These are phyloP conservation scores for Capronia coronata DNA, from an alignment of 2,329 filamentous ascomycete genomes.

Conservation along the genomic window DNA sequence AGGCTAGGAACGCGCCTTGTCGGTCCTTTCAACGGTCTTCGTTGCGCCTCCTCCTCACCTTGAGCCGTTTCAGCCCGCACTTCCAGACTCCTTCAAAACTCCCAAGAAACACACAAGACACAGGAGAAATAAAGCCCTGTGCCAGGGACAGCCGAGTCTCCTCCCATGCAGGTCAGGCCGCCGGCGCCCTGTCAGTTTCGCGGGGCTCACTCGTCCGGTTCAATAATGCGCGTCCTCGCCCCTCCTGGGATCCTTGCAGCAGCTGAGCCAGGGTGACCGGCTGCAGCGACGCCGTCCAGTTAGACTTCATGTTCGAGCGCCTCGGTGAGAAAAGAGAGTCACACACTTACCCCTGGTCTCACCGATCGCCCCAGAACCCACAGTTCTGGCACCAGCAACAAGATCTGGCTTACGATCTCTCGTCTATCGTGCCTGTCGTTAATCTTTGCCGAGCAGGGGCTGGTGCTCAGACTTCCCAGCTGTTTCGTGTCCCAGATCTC, in stretches of 20 bases:
- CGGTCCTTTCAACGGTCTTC: slow-evolving; percentile 2
- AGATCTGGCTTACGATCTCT: slow-evolving; percentile 23
- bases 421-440: slow-evolving; percentile 19
- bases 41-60: not conserved
- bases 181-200: slow-evolving; percentile 3
- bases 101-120: too few species aligned
- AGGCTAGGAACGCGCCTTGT: slow-evolving; percentile 13
- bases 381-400: slow-evolving; percentile 8
- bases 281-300: slow-evolving; percentile 2
- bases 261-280: slow-evolving; percentile 7
- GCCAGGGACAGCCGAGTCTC: too few species aligned
- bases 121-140: too few species aligned
- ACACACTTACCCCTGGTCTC: slow-evolving; percentile 2
- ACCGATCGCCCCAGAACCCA: slow-evolving; percentile 16
- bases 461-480: not conserved
- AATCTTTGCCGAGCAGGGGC: slow-evolving; percentile 3
- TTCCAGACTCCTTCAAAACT: not conserved
- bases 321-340: slow-evolving; percentile 1
- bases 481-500: not conserved
- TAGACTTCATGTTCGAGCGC: not conserved
- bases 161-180: slow-evolving; percentile 2
- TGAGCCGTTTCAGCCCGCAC: not conserved
- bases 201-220: slow-evolving; percentile 1
- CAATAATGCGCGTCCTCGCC: slow-evolving; percentile 1
- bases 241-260: not conserved